phyloP scores from a whole-genome alignment of 495 filamentous ascomycete species.

The Pyrenula massariospora region DNA sequence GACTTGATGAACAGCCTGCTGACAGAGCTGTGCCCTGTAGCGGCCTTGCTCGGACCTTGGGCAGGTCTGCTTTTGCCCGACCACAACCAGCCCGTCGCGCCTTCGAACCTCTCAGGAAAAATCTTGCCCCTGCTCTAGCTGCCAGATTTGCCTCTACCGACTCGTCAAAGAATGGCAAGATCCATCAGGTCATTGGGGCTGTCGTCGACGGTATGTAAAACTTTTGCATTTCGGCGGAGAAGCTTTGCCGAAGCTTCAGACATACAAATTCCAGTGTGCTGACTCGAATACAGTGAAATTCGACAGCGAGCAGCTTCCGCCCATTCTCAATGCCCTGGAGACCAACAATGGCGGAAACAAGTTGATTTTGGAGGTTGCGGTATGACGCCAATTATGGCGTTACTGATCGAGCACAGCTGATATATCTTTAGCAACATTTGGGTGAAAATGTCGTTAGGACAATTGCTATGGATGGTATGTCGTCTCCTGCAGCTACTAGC shows the following conservation, averaged over 20 bases:
- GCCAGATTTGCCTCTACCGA: conserved; percentile 63
- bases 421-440: conserved; percentile 75
- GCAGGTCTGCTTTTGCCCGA: conserved; percentile 64
- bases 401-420: background rate
- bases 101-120: conserved; percentile 49
- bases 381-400: conserved; percentile 41
- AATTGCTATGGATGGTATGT: conserved; percentile 99
- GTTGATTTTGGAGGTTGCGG: conserved; percentile 91
- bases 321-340: conserved; percentile 94
- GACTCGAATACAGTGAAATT: conserved; percentile 61
- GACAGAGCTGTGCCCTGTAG: conserved; percentile 28
- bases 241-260: conserved; percentile 29
- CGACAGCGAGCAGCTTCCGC: conserved; percentile 82
- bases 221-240: conserved; percentile 14
- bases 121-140: conserved; percentile 45
- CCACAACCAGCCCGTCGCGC: conserved; percentile 57
- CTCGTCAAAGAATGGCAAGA: conserved; percentile 58
- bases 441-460: conserved; percentile 98
- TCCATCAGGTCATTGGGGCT: conserved; percentile 74
- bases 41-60: conserved; percentile 69
- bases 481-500: background rate
- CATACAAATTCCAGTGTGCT: conserved; percentile 24
- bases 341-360: conserved; percentile 87
- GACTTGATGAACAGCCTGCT: conserved; percentile 27
- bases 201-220: conserved; percentile 53